These are phyloP conservation scores for Ogataea pignaliae DNA, from an alignment of 805 yeast genomes.

Conservation along the genomic window DNA sequence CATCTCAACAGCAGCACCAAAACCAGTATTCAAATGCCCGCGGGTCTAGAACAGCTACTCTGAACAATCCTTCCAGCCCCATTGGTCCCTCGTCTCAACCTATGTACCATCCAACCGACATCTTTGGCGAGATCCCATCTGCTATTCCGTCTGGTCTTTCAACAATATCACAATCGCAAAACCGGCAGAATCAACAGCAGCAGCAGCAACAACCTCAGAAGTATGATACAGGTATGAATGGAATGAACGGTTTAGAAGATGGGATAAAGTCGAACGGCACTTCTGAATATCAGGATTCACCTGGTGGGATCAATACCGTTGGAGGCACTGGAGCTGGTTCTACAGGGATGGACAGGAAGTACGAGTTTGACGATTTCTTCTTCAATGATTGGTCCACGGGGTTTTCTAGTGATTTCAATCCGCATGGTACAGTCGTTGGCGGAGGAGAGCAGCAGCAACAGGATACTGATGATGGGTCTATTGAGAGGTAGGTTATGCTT, in stretches of 20 bases:
- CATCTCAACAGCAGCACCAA: slow-evolving; percentile 1
- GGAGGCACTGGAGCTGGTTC: too few relatives aligned
- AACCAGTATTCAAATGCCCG: not conserved
- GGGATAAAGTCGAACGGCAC: not conserved
- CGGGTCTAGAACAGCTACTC: not conserved
- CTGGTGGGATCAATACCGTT: not conserved
- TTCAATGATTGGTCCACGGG: slow-evolving; percentile 25
- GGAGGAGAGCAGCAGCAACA: too few relatives aligned
- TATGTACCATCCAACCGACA: not conserved
- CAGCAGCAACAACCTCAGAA: slow-evolving; percentile 25
- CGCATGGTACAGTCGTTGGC: slow-evolving; percentile 1
- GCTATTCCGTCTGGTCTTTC: slow-evolving; percentile 31
- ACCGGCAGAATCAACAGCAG: slow-evolving; percentile 23
- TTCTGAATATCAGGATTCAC: slow-evolving; percentile 10
- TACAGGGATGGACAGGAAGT: slow-evolving; percentile 8
- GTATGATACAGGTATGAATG: slow-evolving; percentile 6
- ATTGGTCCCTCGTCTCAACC: not conserved
- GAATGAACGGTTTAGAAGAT: not conserved
- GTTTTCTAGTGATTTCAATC: slow-evolving; percentile 15
- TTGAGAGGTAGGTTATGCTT: too few relatives aligned
- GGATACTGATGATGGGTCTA: too few relatives aligned
- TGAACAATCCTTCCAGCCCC: too few relatives aligned
- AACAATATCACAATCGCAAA: slow-evolving; percentile 23
- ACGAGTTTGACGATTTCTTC: slow-evolving; percentile 26
- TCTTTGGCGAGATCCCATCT: slow-evolving; percentile 13